phyloP scores from a whole-genome alignment of 352 stramenopile species.

The Phytophthora melonis region DNA sequence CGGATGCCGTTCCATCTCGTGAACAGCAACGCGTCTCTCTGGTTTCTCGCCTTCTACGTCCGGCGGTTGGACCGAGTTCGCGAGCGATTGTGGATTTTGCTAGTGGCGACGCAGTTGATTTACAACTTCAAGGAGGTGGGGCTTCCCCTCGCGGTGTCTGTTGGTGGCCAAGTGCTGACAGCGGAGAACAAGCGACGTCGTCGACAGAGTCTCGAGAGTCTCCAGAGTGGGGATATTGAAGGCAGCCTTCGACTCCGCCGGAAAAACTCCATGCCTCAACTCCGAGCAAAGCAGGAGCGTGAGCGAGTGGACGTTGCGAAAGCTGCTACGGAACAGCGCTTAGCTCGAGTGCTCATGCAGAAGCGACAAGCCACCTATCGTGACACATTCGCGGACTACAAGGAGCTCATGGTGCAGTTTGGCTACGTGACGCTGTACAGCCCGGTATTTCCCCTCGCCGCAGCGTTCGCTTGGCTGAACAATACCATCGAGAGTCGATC shows the following conservation, averaged over 20 bases:
- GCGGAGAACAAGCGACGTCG: slow-evolving; percentile 51
- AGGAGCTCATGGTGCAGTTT: slow-evolving; percentile 92
- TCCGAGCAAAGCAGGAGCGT: slow-evolving; percentile 15
- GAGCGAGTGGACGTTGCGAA: slow-evolving; percentile 37
- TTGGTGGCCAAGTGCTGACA: slow-evolving; percentile 54
- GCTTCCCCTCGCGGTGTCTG: slow-evolving; percentile 57
- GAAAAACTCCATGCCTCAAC: slow-evolving; percentile 18
- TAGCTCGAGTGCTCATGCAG: slow-evolving; percentile 68
- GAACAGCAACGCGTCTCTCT: slow-evolving; percentile 79
- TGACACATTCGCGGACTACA: slow-evolving; percentile 79
- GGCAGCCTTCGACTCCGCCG: not conserved
- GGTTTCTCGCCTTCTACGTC: slow-evolving; percentile 76
- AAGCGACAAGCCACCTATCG: slow-evolving; percentile 69
- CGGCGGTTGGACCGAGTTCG: slow-evolving; percentile 63
- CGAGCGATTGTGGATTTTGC: slow-evolving; percentile 73
- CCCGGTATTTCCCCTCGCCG: slow-evolving; percentile 91
- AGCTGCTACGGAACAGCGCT: slow-evolving; percentile 40
- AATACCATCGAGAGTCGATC: slow-evolving; percentile 92
- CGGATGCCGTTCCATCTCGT: slow-evolving; percentile 83
- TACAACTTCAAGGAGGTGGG: slow-evolving; percentile 81
- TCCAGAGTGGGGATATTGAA: slow-evolving; percentile 23
- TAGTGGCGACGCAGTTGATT: slow-evolving; percentile 69
- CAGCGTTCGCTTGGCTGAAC: slow-evolving; percentile 91
- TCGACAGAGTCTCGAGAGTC: slow-evolving; percentile 30
- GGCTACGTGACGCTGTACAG: slow-evolving; percentile 94